Evolutionary conservation across 441 rosid species (phyloP), one percentile per base, ranked within the genome.

Genomic region (Geranium incanum): DNA sequence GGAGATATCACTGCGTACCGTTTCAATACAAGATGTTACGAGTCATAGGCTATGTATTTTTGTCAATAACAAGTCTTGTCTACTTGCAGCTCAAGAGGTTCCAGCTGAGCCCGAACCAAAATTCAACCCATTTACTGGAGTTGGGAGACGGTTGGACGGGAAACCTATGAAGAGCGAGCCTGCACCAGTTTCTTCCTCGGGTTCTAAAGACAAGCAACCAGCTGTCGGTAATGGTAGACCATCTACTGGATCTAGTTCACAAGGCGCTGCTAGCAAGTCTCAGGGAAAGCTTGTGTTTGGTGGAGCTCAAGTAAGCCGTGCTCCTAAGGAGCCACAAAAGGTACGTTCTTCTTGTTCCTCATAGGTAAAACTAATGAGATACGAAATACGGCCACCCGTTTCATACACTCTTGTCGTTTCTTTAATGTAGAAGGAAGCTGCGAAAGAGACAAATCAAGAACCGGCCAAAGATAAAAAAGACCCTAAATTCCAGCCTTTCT

Each of bases 71-170:
- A 7, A 21, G 7, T 45, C 6, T 16, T n/a, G 5, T 2, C 69
- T 16, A 80, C 75, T 75, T 77, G 62, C 62, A 86, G 89, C 63
- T 64, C 72, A 76, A 65, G 87, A 82, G 76, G 88, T 80, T 68
- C 85, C 82, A 8, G 38, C 83, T 1, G 73, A 68, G 78, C 84
- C 83, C 75, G 69, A 73, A 41, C 72, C 83, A 41, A 84, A 82
- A 76, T 81, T 87, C 78, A 81, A 50, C 45, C 84, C 92, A 0
- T 87, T 87, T 70, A 81, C 79, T 71, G 91, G 95, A 60, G 81
- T 78, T 0, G 85, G 79, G 11, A 86, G 82, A 59, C 86, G 88
- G 68, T 79, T 86, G 78, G 91, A 86, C 77, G 89, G 91, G 4
- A 85, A 80, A 78, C 11, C 76, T 18, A 68, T 76, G 21, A 68